These are phyloP conservation scores for Aurifilum marmelostoma DNA, from an alignment of 2,329 filamentous ascomycete genomes.

Conservation along the genomic window DNA sequence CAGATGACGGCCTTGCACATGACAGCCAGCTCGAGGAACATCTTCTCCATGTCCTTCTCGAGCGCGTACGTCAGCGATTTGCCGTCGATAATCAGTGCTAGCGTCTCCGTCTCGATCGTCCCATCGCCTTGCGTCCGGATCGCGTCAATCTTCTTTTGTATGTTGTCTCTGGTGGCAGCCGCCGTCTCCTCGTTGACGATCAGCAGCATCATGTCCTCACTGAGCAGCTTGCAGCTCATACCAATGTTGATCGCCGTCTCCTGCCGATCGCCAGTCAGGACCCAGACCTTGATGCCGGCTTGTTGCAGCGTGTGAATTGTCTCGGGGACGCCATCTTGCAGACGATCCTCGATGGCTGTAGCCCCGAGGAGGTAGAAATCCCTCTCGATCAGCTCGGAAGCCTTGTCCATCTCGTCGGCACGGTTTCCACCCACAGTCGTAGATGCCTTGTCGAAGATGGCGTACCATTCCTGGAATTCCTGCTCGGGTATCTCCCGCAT, in stretches of 20 bases:
- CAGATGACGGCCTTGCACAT: slow-evolving; percentile 99
- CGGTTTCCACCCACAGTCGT: slow-evolving; percentile 92
- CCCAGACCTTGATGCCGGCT: slow-evolving; percentile 98
- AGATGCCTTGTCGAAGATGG: slow-evolving; percentile 82
- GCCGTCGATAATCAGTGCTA: slow-evolving; percentile 94
- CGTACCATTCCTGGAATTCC: slow-evolving; percentile 85
- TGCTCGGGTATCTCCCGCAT: slow-evolving; percentile 91
- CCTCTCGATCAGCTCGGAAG: slow-evolving; percentile 91
- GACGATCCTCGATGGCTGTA: slow-evolving; percentile 93
- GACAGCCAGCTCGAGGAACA: slow-evolving; percentile 89
- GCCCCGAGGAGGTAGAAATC: slow-evolving; percentile 90
- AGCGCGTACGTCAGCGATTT: slow-evolving; percentile 92
- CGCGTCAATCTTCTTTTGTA: slow-evolving; percentile 91
- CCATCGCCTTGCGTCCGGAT: slow-evolving; percentile 81
- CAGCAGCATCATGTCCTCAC: slow-evolving; percentile 96
- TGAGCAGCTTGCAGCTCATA: slow-evolving; percentile 98
- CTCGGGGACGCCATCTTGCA: slow-evolving; percentile 96
- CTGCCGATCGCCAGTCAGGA: slow-evolving; percentile 94
- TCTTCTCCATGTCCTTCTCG: slow-evolving; percentile 90
- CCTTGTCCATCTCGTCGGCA: slow-evolving; percentile 94
- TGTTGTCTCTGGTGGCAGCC: slow-evolving; percentile 79
- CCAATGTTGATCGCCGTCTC: slow-evolving; percentile 99
- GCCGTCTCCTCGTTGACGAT: slow-evolving; percentile 92
- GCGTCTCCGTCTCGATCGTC: slow-evolving; percentile 77
- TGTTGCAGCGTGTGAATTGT: slow-evolving; percentile 97